These are phyloP conservation scores for Onygenales sp. DNA, from an alignment of 2,329 filamentous ascomycete genomes.

Conservation along the genomic window DNA sequence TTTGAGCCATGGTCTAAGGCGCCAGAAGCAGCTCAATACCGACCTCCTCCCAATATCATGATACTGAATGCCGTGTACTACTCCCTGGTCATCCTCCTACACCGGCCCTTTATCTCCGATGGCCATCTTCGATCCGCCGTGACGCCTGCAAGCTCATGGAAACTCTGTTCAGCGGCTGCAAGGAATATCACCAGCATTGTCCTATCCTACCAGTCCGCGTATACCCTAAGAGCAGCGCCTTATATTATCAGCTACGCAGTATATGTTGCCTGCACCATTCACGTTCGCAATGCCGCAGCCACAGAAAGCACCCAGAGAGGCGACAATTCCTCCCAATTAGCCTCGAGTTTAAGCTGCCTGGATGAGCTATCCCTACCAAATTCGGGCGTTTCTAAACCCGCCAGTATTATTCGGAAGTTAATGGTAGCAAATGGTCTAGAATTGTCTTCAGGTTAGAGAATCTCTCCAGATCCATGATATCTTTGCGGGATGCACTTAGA, in stretches of 20 bases:
- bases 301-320: conserved; percentile 12
- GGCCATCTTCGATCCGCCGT: conserved; percentile 20
- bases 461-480: not conserved
- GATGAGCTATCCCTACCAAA: conserved; percentile 21
- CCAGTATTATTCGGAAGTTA: conserved; percentile 13
- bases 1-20: conserved; percentile 19
- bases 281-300: conserved; percentile 29
- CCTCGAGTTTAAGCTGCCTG: conserved; percentile 21
- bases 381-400: conserved; percentile 11
- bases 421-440: conserved; percentile 12
- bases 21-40: conserved; percentile 7
- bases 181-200: conserved; percentile 28
- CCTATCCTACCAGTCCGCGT: conserved; percentile 27
- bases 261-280: conserved; percentile 35
- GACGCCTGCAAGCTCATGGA: conserved; percentile 19
- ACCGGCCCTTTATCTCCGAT: conserved; percentile 34
- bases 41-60: conserved; percentile 22
- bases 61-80: conserved; percentile 29
- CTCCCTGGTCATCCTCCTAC: conserved; percentile 36
- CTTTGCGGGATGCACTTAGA: not conserved
- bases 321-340: conserved; percentile 18
- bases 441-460: conserved; percentile 8
- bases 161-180: conserved; percentile 26
- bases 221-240: conserved; percentile 31
- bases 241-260: conserved; percentile 36